Evolutionary conservation across 805 yeast genomes (phyloP), one percentile per base, ranked within the genome.

Genomic region (Komagataella populi): DNA sequence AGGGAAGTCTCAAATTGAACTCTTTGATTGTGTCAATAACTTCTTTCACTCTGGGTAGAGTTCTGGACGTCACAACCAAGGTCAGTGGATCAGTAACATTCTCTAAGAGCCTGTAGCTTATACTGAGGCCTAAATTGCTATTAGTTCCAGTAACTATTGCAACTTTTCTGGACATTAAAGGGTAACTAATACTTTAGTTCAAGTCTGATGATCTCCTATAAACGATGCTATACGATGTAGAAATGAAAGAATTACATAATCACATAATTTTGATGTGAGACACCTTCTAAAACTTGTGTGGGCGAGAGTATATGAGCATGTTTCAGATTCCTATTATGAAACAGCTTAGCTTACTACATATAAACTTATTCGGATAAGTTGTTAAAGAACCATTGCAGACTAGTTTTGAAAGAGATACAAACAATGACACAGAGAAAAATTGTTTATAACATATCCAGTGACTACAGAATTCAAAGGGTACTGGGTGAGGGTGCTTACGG

Each of bases 401-500:
- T 10, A 6, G 39, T 30, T 30, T 30, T 30, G 12, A 12, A 30
- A 30, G 39, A 10, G 22, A 14, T n/a, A 10, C 46, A 49, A 18
- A 36, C 44, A 14, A 57, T 59, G 65, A 57, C 55, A 51, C 56
- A 57, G 47, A 64, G 78, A 52, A 74, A 77, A 48, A 73, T 75
- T 51, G 74, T 80, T 2, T 84, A 83, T 65, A 82, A 82, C 57
- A 76, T 84, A 14, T 78, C 83, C 3, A 73, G 77, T 48, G 78
- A 77, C 56, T 85, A 80, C 60, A 77, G 77, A 54, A 74, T 84
- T 6, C 68, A 70, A 17, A 79, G 77, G 53, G 69, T 83, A 4
- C 68, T 86, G 5, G 95, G 95, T 4, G 87, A 83, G 62, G 95
- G 95, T 1, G 89, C 93, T 0, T 86, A 86, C 57, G 93, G 95